These are phyloP conservation scores for Phytophthora cryptogea DNA, from an alignment of 352 stramenopile species.

Conservation along the genomic window DNA sequence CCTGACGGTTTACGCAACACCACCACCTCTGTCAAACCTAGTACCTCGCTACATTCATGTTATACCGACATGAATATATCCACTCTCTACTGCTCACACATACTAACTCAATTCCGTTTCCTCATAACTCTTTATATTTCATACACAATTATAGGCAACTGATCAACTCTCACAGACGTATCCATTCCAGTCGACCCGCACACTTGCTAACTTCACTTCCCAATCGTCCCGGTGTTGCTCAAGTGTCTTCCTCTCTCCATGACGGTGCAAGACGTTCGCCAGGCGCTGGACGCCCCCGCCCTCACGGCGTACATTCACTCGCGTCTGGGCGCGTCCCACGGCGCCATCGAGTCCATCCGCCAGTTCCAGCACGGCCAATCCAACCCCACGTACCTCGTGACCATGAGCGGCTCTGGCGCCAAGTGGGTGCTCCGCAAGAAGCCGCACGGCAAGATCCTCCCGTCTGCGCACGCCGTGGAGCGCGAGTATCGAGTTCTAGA, in stretches of 20 bases:
- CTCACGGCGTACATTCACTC: slow-evolving; percentile 58
- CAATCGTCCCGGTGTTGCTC: slow-evolving; percentile 9
- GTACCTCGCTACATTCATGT: background rate
- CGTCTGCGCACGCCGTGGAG: slow-evolving; percentile 80
- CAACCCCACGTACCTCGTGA: slow-evolving; percentile 89
- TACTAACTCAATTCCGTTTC: background rate
- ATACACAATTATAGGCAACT: background rate
- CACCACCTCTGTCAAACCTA: background rate
- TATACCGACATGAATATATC: background rate
- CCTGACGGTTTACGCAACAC: slow-evolving; percentile 28
- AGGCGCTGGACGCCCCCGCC: slow-evolving; percentile 54
- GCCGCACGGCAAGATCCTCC: slow-evolving; percentile 77
- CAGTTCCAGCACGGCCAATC: slow-evolving; percentile 89
- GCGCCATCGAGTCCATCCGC: slow-evolving; percentile 56
- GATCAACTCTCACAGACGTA: background rate
- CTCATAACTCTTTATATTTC: background rate
- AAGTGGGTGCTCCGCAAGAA: slow-evolving; percentile 88
- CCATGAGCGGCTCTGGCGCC: slow-evolving; percentile 50
- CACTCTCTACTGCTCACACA: background rate
- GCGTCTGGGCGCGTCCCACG: slow-evolving; percentile 53
- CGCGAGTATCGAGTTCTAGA: slow-evolving; percentile 76
- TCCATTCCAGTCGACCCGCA: background rate
- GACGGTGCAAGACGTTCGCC: slow-evolving; percentile 59
- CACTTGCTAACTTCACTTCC: slow-evolving; percentile 19
- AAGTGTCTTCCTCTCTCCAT: slow-evolving; percentile 20